phyloP scores from a whole-genome alignment of 2,329 filamentous ascomycete species.

The Colletotrichum siamense region DNA sequence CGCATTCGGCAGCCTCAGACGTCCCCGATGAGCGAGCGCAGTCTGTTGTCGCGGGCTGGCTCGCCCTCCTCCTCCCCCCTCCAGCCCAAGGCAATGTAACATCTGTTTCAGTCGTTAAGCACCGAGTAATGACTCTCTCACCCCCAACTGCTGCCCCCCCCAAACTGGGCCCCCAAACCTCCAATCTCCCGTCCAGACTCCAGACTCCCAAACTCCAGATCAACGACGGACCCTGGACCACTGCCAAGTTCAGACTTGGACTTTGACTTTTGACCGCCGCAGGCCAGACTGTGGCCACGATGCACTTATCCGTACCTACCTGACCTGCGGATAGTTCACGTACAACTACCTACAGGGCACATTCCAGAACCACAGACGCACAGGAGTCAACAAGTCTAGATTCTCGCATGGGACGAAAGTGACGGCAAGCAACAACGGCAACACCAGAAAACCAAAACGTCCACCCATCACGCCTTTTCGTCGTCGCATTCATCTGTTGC shows the following conservation, averaged over 20 bases:
- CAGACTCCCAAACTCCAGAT: not conserved
- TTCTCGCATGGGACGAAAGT: not conserved
- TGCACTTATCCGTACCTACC: not conserved
- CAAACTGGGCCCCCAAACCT: not conserved
- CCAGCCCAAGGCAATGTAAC: not conserved
- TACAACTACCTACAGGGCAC: not conserved
- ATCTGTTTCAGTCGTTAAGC: slow-evolving; percentile 11
- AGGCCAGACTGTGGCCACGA: not conserved
- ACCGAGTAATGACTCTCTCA: slow-evolving; percentile 10
- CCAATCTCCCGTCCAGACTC: not conserved
- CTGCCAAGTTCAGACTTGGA: not conserved
- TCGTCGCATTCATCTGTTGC: not conserved
- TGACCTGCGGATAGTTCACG: not conserved
- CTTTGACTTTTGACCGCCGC: not conserved
- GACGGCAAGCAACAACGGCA: not conserved
- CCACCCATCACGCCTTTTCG: not conserved
- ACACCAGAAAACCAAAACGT: not conserved
- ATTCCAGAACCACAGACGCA: not conserved
- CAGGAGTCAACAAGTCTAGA: not conserved
- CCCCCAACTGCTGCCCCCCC: not conserved
- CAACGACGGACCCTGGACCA: not conserved
- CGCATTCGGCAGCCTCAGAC: slow-evolving; percentile 17
- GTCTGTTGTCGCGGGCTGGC: not conserved
- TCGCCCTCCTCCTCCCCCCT: not conserved
- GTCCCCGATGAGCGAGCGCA: not conserved